Evolutionary conservation across 495 filamentous ascomycete genomes (phyloP), one percentile per base, ranked within the genome.

Genomic region (Tricharina praecox): DNA sequence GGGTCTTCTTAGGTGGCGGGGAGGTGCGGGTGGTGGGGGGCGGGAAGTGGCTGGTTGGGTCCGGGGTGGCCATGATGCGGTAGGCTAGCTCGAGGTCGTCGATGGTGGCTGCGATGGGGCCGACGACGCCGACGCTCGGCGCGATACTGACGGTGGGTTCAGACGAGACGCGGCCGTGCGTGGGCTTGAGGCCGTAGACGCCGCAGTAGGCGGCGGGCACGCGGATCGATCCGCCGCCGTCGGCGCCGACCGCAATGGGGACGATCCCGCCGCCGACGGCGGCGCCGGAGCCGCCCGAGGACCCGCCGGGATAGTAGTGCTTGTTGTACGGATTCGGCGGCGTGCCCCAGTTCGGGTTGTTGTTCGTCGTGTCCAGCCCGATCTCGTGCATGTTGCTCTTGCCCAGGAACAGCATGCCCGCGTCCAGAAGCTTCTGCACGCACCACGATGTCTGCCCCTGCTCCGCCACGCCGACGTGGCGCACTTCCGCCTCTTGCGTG

Each of bases 341-440:
- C 0, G 85, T 93, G 15, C 87, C 86, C 53, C 72, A 72, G 44
- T 72, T 74, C 18, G 81, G 81, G 52, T 92, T 88, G 66, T 84
- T 85, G 63, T 86, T 85, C 20, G 76, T 84, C 7, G 79, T 85
- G 53, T 88, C 84, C 24, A 81, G 64, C 3, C 88, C 88, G 4
- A 92, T 62, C 65, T 96, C 87, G 63, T 95, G 86, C 88, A 95
- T 93, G 33, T 76, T 87, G 23, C 77, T 71, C 64, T 92, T 93
- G 10, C 85, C 88, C 44, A 94, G 61, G 16, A 93, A 68, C 33
- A 95, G 71, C 9, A 78, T 86, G 1, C 88, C 88, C 0, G 75
- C 77, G 37, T 90, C 79, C 53, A 79, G 68, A 66, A 81, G 73
- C 64, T 82, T 75, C 60, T 68, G 68, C 19, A 86, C 74, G 51